These are phyloP conservation scores for Boechera divaricarpa DNA, from an alignment of 345 rosid species.

Conservation along the genomic window DNA sequence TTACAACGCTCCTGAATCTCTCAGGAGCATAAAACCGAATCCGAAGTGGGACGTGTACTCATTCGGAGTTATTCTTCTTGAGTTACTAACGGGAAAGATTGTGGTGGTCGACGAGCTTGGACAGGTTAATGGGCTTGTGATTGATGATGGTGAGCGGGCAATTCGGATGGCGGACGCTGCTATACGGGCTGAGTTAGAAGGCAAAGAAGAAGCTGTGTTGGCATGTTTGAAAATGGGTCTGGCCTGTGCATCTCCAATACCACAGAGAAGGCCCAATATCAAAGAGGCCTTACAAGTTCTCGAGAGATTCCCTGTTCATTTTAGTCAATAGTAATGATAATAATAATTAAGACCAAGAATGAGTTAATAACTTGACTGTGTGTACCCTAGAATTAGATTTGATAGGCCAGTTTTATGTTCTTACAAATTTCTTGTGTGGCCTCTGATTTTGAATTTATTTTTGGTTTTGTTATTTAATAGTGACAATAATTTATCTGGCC, in stretches of 20 bases:
- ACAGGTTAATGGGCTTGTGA: constrained; percentile 76
- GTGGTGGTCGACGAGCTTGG: constrained; percentile 80
- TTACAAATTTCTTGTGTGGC: constrained; percentile 17
- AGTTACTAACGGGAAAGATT: constrained; percentile 79
- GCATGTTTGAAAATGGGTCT: constrained; percentile 78
- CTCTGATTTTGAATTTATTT: constrained; percentile 18
- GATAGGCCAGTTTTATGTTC: constrained; percentile 4
- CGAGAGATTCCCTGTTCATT: constrained; percentile 63
- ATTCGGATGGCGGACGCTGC: constrained; percentile 69
- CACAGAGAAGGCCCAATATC: constrained; percentile 87
- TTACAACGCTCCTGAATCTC: constrained; percentile 85
- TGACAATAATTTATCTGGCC: too few species aligned
- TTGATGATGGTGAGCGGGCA: constrained; percentile 69
- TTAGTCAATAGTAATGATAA: constrained; percentile 15
- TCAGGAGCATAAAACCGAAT: constrained; percentile 77
- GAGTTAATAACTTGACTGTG: constrained; percentile 32
- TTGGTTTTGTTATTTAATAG: neutral
- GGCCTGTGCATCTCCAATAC: constrained; percentile 79
- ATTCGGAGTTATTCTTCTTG: constrained; percentile 79
- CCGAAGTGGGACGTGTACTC: constrained; percentile 93
- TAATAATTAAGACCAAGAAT: constrained; percentile 12
- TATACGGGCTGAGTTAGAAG: constrained; percentile 82
- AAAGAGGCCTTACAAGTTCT: constrained; percentile 79
- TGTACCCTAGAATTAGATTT: constrained; percentile 32
- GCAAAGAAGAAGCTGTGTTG: constrained; percentile 81